Percentiles rank a stretch among this genome's conserved stretches.
Conservation (phyloP, 139 green algal genomes). For the Chlamydomonas sp. region DNA sequence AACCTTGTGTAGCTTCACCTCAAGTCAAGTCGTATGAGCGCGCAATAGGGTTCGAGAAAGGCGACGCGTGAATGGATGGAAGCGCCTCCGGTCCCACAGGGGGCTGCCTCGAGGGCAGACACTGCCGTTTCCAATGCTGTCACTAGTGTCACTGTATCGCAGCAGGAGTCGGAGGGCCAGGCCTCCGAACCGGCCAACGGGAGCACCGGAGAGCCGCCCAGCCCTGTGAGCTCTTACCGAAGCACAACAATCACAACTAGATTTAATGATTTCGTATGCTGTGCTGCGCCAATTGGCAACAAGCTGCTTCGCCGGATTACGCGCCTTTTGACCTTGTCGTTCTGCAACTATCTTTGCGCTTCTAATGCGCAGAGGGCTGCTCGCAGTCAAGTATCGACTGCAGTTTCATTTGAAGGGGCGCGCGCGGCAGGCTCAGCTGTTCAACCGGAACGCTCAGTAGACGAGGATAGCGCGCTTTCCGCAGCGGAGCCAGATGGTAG, state of each 20-base stretch:
- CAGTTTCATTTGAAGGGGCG: slow-evolving; percentile 62
- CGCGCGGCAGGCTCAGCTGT: slow-evolving; percentile 59
- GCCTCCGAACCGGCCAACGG: slow-evolving; percentile 17
- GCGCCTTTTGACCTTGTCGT: not conserved
- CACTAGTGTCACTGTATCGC: slow-evolving; percentile 26
- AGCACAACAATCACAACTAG: not conserved
- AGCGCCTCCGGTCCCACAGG: no score
- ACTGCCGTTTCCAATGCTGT: slow-evolving; percentile 26
- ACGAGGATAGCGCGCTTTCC: slow-evolving; percentile 63
- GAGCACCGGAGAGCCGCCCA: slow-evolving; percentile 19
- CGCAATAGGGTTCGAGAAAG: no score
- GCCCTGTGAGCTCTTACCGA: slow-evolving; percentile 11
- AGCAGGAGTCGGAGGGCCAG: slow-evolving; percentile 30
- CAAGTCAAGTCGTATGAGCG: no score
- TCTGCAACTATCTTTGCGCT: not conserved
- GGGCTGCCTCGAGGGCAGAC: slow-evolving; percentile 12
- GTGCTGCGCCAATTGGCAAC: not conserved
- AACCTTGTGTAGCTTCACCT: no score
- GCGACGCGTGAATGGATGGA: no score
- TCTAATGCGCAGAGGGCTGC: slow-evolving; percentile 40
- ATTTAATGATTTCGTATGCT: not conserved
- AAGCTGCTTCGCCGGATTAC: not conserved
- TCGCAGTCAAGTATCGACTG: slow-evolving; percentile 61
- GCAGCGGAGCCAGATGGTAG: slow-evolving; percentile 59
- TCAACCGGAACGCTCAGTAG: slow-evolving; percentile 51